Percentiles rank a stretch among this genome's conserved stretches.
phyloP scores from a whole-genome alignment of 306 rosid genomes.

The Cucurbita maxima region DNA sequence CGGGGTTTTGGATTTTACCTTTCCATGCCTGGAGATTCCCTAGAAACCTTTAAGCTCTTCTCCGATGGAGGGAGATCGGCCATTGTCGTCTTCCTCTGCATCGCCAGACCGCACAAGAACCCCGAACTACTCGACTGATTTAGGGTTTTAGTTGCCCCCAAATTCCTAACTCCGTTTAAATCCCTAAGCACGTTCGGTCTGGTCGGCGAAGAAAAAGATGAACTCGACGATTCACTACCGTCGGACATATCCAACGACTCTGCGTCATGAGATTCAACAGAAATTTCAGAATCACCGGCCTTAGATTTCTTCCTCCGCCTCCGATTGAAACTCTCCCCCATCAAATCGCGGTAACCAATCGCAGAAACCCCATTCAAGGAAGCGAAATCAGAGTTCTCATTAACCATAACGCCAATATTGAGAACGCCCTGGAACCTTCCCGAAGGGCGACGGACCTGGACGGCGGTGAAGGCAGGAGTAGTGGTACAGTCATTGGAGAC shows the following conservation, averaged over 20 bases:
- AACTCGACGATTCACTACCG: conserved; percentile 28
- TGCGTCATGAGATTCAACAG: conserved; percentile 23
- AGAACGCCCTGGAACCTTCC: conserved; percentile 75
- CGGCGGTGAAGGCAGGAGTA: conserved; percentile 49
- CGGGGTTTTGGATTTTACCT: neutral
- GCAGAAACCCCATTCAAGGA: conserved; percentile 32
- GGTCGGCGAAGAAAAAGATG: conserved; percentile 33
- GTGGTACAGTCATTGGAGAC: conserved; percentile 5
- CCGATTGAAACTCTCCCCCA: conserved; percentile 31
- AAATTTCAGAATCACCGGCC: neutral
- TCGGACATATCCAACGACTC: conserved; percentile 29
- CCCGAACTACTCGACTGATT: conserved; percentile 23
- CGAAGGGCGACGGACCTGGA: conserved; percentile 67
- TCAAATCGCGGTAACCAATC: conserved; percentile 54
- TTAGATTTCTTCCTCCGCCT: neutral
- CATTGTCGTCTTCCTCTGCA: conserved; percentile 13
- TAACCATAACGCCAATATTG: conserved; percentile 49
- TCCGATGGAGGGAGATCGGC: conserved; percentile 4
- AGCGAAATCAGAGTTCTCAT: conserved; percentile 29
- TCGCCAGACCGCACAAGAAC: conserved; percentile 53
- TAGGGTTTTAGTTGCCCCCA: conserved; percentile 38
- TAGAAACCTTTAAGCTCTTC: neutral
- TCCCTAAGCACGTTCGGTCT: conserved; percentile 37
- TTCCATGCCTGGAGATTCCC: neutral
- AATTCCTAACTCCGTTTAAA: conserved; percentile 37